Percentiles rank a stretch among this genome's conserved stretches.
Evolutionary conservation across 331 rosid species (phyloP).

Genomic region (Ulmus americana): DNA sequence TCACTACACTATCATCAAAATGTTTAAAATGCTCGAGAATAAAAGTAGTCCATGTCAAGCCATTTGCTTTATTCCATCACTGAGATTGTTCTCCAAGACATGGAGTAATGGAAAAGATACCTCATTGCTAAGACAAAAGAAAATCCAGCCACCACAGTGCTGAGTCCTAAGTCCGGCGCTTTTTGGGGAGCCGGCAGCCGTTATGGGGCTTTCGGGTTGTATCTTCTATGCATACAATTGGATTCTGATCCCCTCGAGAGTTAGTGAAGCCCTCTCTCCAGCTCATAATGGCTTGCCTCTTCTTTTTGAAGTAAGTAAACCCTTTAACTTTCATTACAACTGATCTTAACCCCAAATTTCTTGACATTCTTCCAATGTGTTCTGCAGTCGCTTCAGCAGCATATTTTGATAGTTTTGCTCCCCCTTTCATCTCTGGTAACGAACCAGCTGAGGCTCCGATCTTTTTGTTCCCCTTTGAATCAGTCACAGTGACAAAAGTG

Average conservation of each 20-base stretch:
- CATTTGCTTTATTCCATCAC: conserved; percentile 4
- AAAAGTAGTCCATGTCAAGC: not conserved
- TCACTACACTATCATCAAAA: not conserved
- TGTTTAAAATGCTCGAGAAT: too few species aligned
- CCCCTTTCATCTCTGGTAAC: conserved; percentile 59
- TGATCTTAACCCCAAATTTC: conserved; percentile 58
- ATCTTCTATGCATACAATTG: conserved; percentile 66
- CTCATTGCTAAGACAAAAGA: not conserved
- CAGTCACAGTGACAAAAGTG: conserved; percentile 69
- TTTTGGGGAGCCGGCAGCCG: conserved; percentile 73
- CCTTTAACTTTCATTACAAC: conserved; percentile 79
- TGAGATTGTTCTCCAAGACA: not conserved
- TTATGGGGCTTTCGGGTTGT: conserved; percentile 64
- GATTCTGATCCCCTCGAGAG: conserved; percentile 41
- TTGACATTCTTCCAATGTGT: conserved; percentile 64
- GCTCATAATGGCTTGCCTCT: conserved; percentile 63
- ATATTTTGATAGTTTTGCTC: conserved; percentile 56
- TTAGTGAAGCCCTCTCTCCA: conserved; percentile 69
- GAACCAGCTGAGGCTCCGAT: conserved; percentile 65
- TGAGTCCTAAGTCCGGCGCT: conserved; percentile 38
- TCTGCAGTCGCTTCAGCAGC: conserved; percentile 75
- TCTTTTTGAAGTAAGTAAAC: conserved; percentile 59
- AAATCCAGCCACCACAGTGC: not conserved
- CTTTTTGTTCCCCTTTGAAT: conserved; percentile 63
- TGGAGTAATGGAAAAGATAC: not conserved